phyloP scores from a whole-genome alignment of 2,329 filamentous ascomycete genomes.

The Aspergillus quadricinctus region DNA sequence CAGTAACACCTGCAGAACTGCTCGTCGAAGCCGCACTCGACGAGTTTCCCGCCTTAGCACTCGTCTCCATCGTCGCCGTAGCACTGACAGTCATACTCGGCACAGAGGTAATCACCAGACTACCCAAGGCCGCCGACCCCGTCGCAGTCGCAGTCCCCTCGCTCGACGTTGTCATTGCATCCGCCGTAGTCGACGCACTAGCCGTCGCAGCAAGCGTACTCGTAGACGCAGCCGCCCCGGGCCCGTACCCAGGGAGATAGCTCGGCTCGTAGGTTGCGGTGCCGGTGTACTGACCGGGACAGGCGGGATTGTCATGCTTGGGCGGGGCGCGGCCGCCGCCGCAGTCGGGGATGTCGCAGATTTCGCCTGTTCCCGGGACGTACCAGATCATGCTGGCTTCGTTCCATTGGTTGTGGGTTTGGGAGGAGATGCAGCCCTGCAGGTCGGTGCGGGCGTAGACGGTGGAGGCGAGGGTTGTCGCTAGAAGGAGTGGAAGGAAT shows the following conservation, averaged over 20 bases:
- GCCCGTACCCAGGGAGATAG: conserved; percentile 20
- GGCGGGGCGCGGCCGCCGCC: conserved; percentile 63
- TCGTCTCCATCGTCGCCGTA: background rate
- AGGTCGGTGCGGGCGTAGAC: conserved; percentile 22
- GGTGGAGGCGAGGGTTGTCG: conserved; percentile 12
- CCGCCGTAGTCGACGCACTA: background rate
- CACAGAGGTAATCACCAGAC: background rate
- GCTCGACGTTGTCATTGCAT: background rate
- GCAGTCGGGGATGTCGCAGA: conserved; percentile 63
- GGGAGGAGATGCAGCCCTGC: conserved; percentile 21
- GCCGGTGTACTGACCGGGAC: conserved; percentile 29
- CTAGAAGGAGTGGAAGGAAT: conserved; percentile 15
- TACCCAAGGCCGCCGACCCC: background rate
- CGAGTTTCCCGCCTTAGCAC: background rate
- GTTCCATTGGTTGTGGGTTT: conserved; percentile 22
- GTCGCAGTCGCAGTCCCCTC: background rate
- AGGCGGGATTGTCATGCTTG: conserved; percentile 61
- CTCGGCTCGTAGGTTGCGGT: conserved; percentile 19
- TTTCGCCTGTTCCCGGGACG: conserved; percentile 59
- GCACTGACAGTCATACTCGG: background rate
- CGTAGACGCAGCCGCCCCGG: conserved; percentile 15
- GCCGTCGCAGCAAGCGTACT: background rate
- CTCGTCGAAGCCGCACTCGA: background rate
- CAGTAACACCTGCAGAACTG: background rate
- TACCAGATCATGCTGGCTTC: conserved; percentile 46